Evolutionary conservation across 2,329 filamentous ascomycete genomes (phyloP).

Genomic region (Pseudogymnoascus sp.): DNA sequence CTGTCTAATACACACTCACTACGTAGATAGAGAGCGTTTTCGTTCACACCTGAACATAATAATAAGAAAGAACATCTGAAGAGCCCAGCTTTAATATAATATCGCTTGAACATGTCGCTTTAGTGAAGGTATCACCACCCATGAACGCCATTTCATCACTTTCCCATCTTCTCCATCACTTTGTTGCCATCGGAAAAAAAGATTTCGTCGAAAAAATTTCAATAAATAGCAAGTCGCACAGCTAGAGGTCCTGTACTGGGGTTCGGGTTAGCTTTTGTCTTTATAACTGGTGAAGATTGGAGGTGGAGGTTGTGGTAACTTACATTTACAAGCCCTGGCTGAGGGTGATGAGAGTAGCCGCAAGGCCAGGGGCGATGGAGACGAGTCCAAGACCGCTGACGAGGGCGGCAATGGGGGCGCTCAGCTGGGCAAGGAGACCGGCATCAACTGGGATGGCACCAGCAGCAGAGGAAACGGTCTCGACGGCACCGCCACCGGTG

Average conservation of each 20-base stretch:
- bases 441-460: background rate
- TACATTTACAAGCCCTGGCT: background rate
- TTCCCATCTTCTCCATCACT: background rate
- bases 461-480: background rate
- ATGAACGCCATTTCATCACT: constrained; percentile 1
- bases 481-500: background rate
- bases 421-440: background rate
- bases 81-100: background rate
- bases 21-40: background rate
- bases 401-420: background rate
- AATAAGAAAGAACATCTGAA: background rate
- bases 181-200: background rate
- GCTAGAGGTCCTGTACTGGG: background rate
- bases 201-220: background rate
- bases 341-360: background rate
- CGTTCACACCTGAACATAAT: background rate
- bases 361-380: background rate
- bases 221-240: background rate
- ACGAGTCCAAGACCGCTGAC: background rate
- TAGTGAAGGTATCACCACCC: background rate
- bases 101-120: background rate
- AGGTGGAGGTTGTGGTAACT: background rate
- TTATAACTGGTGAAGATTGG: background rate
- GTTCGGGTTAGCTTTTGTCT: background rate
- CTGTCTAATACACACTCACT: background rate